These are phyloP conservation scores for Aureobasidium sp. DNA, from an alignment of 2,329 filamentous ascomycete genomes.

Conservation along the genomic window DNA sequence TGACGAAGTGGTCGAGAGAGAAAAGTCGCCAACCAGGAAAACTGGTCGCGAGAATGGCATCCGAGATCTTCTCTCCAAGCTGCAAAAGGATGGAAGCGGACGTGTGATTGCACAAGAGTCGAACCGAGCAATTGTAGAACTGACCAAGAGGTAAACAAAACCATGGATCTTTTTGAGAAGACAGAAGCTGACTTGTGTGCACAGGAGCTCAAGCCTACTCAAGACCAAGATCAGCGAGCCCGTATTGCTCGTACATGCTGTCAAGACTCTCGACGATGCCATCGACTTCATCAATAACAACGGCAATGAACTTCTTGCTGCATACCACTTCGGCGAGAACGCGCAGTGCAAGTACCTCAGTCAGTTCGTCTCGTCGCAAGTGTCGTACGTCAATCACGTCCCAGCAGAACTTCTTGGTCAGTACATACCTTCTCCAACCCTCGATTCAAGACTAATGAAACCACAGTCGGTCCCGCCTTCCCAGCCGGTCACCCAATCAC, in stretches of 20 bases:
- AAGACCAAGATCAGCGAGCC: constrained; percentile 35
- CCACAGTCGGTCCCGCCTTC: constrained; percentile 33
- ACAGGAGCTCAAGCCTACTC: constrained; percentile 18
- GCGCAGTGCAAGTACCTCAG: constrained; percentile 52
- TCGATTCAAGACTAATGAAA: background rate
- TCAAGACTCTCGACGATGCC: constrained; percentile 49
- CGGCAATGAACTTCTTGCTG: constrained; percentile 35
- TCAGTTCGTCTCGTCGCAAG: constrained; percentile 47
- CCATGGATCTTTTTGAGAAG: background rate
- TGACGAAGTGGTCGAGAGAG: constrained; percentile 19
- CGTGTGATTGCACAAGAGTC: constrained; percentile 23
- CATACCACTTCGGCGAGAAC: constrained; percentile 48
- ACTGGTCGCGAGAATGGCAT: constrained; percentile 8
- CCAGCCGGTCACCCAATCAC: constrained; percentile 27
- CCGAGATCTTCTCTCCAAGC: constrained; percentile 11
- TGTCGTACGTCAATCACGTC: constrained; percentile 52
- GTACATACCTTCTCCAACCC: constrained; percentile 9
- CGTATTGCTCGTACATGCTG: constrained; percentile 40
- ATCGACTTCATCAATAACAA: constrained; percentile 41
- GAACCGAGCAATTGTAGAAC: constrained; percentile 23
- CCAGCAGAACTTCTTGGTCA: constrained; percentile 46
- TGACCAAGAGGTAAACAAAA: constrained; percentile 17
- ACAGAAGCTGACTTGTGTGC: background rate
- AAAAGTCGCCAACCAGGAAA: constrained; percentile 13
- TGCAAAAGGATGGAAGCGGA: constrained; percentile 16